Conservation (phyloP, 768 basidiomycete genomes). For the Galerina sulciceps region DNA sequence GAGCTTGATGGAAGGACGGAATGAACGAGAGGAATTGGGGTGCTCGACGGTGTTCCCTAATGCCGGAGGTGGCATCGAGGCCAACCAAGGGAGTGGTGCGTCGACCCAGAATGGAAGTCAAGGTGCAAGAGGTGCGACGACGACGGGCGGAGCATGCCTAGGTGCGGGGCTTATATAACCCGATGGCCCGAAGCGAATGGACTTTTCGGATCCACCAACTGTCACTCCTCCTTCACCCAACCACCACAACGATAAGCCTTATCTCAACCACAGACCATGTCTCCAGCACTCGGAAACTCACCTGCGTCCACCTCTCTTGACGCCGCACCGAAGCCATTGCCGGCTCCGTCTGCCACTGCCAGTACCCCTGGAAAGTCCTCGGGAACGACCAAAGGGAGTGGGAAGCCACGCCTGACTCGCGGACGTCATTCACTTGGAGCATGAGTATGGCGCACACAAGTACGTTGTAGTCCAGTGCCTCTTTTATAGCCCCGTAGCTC, state of each 20-base stretch:
- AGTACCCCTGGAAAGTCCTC: constrained; percentile 8
- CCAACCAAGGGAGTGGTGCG: not conserved
- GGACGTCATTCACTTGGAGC: constrained; percentile 79
- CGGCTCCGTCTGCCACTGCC: not conserved
- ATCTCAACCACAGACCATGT: constrained; percentile 6
- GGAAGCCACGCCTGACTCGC: constrained; percentile 27
- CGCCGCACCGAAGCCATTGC: not conserved
- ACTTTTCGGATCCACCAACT: constrained; percentile 12
- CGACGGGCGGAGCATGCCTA: constrained; percentile 15
- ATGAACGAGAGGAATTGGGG: not conserved
- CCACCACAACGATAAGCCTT: constrained; percentile 2
- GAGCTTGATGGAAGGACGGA: not conserved
- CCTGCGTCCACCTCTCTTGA: not conserved
- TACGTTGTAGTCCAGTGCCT: constrained; percentile 43
- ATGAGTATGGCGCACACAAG: constrained; percentile 89
- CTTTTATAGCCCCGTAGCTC: constrained; percentile 35
- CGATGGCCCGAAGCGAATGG: not conserved
- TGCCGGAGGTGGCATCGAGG: not conserved
- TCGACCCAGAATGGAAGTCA: not conserved
- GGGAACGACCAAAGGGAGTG: constrained; percentile 12
- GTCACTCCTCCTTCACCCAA: constrained; percentile 6
- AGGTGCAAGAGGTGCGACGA: not conserved
- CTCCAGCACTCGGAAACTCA: constrained; percentile 12
- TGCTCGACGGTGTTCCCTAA: no score
- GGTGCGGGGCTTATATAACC: constrained; percentile 14